Conservation (phyloP, 1,284 basidiomycete species). For the Ustilago loliicola region DNA sequence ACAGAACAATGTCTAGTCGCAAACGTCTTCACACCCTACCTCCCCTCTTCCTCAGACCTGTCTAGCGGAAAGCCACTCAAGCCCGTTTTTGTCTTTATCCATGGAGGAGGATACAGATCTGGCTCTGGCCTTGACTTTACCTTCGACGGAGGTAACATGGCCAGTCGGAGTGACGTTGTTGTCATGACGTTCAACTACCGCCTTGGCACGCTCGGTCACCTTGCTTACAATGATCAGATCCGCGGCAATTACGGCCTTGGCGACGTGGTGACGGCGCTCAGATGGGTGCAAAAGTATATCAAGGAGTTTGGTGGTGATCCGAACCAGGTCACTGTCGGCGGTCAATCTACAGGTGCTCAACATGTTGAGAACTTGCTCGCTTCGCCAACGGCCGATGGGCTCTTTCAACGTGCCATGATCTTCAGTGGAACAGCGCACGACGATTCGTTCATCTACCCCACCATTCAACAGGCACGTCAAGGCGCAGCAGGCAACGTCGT, state of each 20-base stretch:
- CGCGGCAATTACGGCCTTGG: conserved; percentile 61
- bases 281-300: conserved; percentile 76
- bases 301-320: conserved; percentile 78
- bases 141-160: conserved; percentile 73
- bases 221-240: conserved; percentile 51
- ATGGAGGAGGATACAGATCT: conserved; percentile 71
- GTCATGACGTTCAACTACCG: conserved; percentile 77
- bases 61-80: conserved; percentile 66
- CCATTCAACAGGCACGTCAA: conserved; percentile 24
- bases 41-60: conserved; percentile 66
- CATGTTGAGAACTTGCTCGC: conserved; percentile 46
- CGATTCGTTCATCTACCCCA: conserved; percentile 26
- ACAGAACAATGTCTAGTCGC: conserved; percentile 74
- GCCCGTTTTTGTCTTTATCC: conserved; percentile 75
- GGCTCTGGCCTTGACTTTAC: conserved; percentile 72
- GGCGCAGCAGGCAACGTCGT: conserved; percentile 24
- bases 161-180: conserved; percentile 73
- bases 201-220: conserved; percentile 51
- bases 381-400: conserved; percentile 33
- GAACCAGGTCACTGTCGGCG: conserved; percentile 81
- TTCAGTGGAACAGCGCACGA: conserved; percentile 41
- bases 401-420: conserved; percentile 46
- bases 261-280: conserved; percentile 62
- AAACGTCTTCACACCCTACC: conserved; percentile 75
- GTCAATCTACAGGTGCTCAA: conserved; percentile 85